Percentiles rank a stretch among this genome's conserved stretches.
Evolutionary conservation across 306 rosid species (phyloP).

Genomic region (Macrotyloma uniflorum): DNA sequence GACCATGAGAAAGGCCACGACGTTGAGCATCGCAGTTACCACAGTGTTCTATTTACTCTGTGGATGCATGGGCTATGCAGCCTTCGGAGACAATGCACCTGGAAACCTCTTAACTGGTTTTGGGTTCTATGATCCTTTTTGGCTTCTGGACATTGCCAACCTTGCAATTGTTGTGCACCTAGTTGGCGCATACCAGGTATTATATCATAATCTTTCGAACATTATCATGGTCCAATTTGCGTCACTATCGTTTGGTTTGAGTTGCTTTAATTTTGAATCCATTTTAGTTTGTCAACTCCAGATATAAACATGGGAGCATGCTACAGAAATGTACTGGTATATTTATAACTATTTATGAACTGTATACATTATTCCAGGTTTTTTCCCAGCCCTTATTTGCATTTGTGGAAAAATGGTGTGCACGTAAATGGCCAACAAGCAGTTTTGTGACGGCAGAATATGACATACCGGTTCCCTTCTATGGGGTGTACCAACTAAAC

Average conservation of each 20-base stretch:
- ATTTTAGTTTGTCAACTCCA: no score
- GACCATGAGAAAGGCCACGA: constrained; percentile 76
- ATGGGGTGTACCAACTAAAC: constrained; percentile 58
- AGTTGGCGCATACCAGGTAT: constrained; percentile 80
- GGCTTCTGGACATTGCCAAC: constrained; percentile 79
- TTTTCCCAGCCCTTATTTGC: constrained; percentile 74
- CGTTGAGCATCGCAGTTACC: constrained; percentile 52
- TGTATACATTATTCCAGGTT: constrained; percentile 43
- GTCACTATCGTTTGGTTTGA: no score
- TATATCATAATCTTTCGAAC: no score
- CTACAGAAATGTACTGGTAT: no score
- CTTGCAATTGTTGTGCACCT: constrained; percentile 71
- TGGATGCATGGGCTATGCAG: constrained; percentile 82
- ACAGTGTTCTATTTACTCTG: constrained; percentile 69
- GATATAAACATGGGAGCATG: no score
- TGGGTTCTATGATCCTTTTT: constrained; percentile 80
- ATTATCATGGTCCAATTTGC: no score
- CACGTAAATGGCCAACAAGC: constrained; percentile 54
- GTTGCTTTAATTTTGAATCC: no score
- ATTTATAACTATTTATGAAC: neutral
- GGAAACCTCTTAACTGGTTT: constrained; percentile 82
- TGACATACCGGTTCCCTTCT: constrained; percentile 57
- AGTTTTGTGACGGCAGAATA: constrained; percentile 55
- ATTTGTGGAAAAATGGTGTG: constrained; percentile 71
- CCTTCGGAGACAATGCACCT: constrained; percentile 69